Evolutionary conservation across 208 protist genomes (phyloP).

Genomic region (Tritrichomonas foetus): DNA sequence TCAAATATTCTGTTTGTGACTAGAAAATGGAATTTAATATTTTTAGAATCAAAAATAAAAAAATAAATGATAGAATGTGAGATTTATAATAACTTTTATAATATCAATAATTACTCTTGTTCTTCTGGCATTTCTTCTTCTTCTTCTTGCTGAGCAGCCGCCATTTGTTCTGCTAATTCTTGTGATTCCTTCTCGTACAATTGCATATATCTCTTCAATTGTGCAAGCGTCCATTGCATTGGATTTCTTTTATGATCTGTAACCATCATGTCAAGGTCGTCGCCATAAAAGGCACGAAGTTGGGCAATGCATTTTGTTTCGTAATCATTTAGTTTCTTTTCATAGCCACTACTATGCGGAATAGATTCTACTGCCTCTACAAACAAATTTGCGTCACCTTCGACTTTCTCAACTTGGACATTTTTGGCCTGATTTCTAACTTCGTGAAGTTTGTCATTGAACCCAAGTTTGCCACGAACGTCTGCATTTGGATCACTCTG

Average conservation of each 20-base stretch:
- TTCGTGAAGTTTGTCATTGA: not conserved
- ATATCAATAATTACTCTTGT: not conserved
- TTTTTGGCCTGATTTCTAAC: not conserved
- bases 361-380: not conserved
- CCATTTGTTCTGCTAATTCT: not conserved
- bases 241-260: not conserved
- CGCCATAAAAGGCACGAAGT: not conserved
- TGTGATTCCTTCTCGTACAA: not conserved
- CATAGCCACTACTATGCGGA: not conserved
- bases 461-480: not conserved
- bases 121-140: not conserved
- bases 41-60: too few relatives aligned
- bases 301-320: not conserved
- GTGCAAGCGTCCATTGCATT: not conserved
- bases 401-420: not conserved
- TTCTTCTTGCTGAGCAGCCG: not conserved
- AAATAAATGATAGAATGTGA: not conserved
- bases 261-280: slow-evolving; percentile 30
- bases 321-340: not conserved
- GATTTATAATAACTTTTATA: not conserved
- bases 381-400: not conserved
- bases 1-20: too few relatives aligned
- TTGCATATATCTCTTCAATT: not conserved
- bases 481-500: not conserved
- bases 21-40: too few relatives aligned